These are phyloP conservation scores for Pseudogymnoascus sp. DNA, from an alignment of 2,329 filamentous ascomycete genomes.

Conservation along the genomic window DNA sequence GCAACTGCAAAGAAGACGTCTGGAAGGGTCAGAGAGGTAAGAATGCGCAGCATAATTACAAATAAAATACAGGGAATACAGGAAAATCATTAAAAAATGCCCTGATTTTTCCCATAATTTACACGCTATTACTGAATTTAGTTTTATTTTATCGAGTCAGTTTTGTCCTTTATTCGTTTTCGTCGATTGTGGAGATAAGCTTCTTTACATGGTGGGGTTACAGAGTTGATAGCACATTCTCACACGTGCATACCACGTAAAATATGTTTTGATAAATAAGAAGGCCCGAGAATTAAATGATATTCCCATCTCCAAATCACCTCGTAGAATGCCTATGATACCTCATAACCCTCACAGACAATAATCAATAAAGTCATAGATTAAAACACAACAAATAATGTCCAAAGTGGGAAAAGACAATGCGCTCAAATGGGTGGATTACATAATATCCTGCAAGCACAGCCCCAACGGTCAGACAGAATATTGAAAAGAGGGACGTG, in stretches of 20 bases:
- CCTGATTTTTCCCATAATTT: not conserved
- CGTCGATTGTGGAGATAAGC: conserved; percentile 3
- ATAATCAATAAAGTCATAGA: conserved; percentile 1
- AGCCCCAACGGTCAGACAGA: not conserved
- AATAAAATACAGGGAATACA: not conserved
- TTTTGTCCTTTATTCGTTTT: not conserved
- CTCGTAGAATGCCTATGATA: not conserved
- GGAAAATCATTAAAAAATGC: not conserved
- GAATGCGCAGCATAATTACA: not conserved
- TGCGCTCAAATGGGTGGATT: not conserved
- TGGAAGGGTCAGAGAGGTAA: not conserved
- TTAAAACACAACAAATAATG: not conserved
- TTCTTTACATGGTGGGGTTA: not conserved
- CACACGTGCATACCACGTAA: not conserved
- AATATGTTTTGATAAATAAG: not conserved
- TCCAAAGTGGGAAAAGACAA: not conserved
- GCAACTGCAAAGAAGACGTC: not conserved
- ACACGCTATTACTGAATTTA: not conserved
- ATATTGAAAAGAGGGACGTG: not conserved
- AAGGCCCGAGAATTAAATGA: not conserved
- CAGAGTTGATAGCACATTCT: not conserved
- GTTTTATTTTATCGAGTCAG: not conserved
- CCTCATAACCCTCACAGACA: not conserved
- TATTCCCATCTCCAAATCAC: not conserved
- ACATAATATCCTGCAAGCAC: conserved; percentile 1